Percentiles rank a stretch among this genome's conserved stretches.
phyloP scores from a whole-genome alignment of 75 land plant genomes.

The Adiantum capillusveneris region DNA sequence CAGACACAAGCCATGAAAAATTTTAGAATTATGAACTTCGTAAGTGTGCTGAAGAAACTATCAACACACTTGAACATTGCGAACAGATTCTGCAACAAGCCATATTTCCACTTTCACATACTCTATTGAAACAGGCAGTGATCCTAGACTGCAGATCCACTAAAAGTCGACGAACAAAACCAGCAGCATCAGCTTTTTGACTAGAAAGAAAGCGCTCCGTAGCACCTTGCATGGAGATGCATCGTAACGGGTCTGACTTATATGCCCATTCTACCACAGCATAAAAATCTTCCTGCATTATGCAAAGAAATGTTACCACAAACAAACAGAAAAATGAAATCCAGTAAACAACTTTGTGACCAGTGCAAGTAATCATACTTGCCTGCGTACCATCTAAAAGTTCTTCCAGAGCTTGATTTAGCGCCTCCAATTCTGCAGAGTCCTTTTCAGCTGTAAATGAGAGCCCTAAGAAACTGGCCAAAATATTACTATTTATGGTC shows the following conservation, averaged over 20 bases:
- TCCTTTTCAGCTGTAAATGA: conserved; percentile 56
- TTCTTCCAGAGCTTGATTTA: conserved; percentile 86
- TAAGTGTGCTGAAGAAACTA: too few relatives aligned
- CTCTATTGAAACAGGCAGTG: conserved; percentile 63
- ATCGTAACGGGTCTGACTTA: conserved; percentile 90
- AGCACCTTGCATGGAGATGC: conserved; percentile 96
- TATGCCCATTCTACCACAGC: conserved; percentile 97
- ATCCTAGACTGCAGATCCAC: conserved; percentile 87
- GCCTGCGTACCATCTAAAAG: conserved; percentile 97
- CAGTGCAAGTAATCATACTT: conserved; percentile 3
- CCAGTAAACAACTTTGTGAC: too few relatives aligned
- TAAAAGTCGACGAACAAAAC: conserved; percentile 84
- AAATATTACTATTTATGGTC: too few relatives aligned
- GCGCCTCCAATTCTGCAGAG: conserved; percentile 58
- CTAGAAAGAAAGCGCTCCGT: conserved; percentile 94
- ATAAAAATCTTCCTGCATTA: conserved; percentile 81
- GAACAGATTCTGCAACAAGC: too few relatives aligned
- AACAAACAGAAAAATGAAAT: background rate
- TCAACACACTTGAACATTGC: too few relatives aligned
- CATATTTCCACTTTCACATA: conserved; percentile 9
- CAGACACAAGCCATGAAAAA: too few relatives aligned
- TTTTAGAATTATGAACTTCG: too few relatives aligned
- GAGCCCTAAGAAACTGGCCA: too few relatives aligned
- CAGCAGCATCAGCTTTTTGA: conserved; percentile 96
- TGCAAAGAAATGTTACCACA: background rate